These are phyloP conservation scores for Lactifluus volemus DNA, from an alignment of 768 basidiomycete species.

Conservation along the genomic window DNA sequence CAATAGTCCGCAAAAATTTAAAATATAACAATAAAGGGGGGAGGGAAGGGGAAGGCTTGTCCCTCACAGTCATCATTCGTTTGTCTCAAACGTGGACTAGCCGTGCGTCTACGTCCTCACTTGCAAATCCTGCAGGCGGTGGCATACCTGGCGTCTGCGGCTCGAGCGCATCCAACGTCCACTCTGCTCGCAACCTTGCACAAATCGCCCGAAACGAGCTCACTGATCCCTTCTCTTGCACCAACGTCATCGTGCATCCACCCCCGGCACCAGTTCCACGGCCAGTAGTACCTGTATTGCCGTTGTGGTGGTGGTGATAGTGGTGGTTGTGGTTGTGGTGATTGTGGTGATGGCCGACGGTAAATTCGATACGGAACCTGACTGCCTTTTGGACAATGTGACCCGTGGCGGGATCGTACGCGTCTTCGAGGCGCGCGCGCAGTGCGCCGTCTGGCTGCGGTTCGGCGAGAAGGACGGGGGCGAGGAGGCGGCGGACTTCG, in stretches of 20 bases:
- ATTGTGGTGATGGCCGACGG: constrained; percentile 18
- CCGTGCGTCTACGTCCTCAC: constrained; percentile 8
- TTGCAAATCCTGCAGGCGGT: constrained; percentile 4
- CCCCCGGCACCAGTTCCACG: constrained; percentile 21
- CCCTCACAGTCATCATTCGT: neutral
- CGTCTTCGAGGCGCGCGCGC: constrained; percentile 46
- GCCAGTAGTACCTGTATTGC: constrained; percentile 12
- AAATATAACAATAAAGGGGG: neutral
- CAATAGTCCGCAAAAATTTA: neutral
- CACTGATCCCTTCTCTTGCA: constrained; percentile 86
- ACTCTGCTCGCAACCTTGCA: constrained; percentile 61
- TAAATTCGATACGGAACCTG: constrained; percentile 80
- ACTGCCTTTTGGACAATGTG: constrained; percentile 57
- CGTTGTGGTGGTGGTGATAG: neutral
- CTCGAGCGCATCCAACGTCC: constrained; percentile 36
- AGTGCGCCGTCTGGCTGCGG: constrained; percentile 46
- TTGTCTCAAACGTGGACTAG: neutral
- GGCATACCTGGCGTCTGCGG: constrained; percentile 14
- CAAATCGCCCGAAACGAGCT: constrained; percentile 77
- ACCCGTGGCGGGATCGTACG: constrained; percentile 32
- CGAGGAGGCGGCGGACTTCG: constrained; percentile 55
- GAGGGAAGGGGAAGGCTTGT: neutral
- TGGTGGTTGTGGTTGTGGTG: too few species aligned
- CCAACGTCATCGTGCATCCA: constrained; percentile 61
- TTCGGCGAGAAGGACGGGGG: constrained; percentile 53